Evolutionary conservation across 2,329 filamentous ascomycete genomes (phyloP), one percentile per base, ranked within the genome.

Genomic region (Diaporthe humulicola): DNA sequence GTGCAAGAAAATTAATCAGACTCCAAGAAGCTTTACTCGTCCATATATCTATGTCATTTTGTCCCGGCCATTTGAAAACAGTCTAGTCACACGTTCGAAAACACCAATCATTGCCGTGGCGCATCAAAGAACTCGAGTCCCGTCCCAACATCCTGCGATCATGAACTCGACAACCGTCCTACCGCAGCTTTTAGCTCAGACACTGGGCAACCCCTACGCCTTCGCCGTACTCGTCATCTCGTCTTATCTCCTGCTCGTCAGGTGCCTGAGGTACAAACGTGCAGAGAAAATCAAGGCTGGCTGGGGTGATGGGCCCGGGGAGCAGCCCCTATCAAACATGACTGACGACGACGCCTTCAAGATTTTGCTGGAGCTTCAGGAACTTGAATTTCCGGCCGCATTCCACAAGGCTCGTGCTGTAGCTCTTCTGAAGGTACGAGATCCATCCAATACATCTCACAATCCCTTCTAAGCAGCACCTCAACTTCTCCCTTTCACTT

Each of bases 331-430:
- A 3, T 60, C 33, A 12, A 40, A n/a, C 22, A 40, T 64, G 60
- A 64, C 60, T 1, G 40, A 25, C 8, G 40, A 33, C 3, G 60
- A 64, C 30, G 40, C 60, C 25, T 45, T 33, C 38, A 45, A 64
- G 19, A 64, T 64, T 45, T 30, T 64, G 8, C 19, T 45, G 40
- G 38, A 64, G 28, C 40, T 64, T 8, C 60, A 64, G 40, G 38
- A 45, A 30, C 25, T 64, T 8, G 60, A 45, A 30, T 45, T 64
- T 12, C 60, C 60, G 19, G 25, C 25, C n/a, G 40, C 60, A 7
- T 64, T 64, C 15, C 38, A 30, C 25, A 64, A 64, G 40, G 38
- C 60, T 64, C 60, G 60, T 45, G 40, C 40, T 30, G 40, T 64
- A 4, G 60, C 60, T 19, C 38, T 64, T 30, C 60, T 64, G 17